phyloP scores from a whole-genome alignment of 2,329 filamentous ascomycete species.

The Monilinia fructicola region DNA sequence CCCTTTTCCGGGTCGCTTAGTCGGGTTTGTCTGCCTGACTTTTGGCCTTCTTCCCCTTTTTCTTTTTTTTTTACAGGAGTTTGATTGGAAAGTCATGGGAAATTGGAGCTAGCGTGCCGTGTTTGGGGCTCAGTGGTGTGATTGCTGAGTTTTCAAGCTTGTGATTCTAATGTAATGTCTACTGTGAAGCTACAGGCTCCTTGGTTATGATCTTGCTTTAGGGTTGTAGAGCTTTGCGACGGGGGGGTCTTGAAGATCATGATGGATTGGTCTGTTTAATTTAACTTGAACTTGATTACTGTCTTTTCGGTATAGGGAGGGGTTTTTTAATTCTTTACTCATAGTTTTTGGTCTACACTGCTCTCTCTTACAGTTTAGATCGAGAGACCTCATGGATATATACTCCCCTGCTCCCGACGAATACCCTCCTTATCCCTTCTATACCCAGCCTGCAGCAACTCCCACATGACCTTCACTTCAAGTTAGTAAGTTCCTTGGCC shows the following conservation, averaged over 20 bases:
- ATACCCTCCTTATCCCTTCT: background rate
- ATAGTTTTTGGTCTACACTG: background rate
- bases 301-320: background rate
- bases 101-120: background rate
- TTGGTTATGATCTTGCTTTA: background rate
- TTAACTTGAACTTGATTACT: background rate
- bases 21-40: background rate
- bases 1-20: conserved; percentile 15
- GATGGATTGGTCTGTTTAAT: background rate
- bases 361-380: background rate
- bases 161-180: background rate
- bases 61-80: background rate
- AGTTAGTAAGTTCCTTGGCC: background rate
- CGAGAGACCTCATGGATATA: background rate
- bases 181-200: background rate
- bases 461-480: background rate
- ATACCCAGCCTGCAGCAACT: background rate
- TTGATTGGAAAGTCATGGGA: background rate
- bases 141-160: background rate
- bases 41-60: background rate
- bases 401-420: accelerated
- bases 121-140: background rate
- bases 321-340: background rate
- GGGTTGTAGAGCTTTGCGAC: background rate
- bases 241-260: background rate